Percentiles rank a stretch among this genome's conserved stretches.
Conservation (phyloP, 2,329 filamentous ascomycete genomes). For the Curvularia verruculosa region DNA sequence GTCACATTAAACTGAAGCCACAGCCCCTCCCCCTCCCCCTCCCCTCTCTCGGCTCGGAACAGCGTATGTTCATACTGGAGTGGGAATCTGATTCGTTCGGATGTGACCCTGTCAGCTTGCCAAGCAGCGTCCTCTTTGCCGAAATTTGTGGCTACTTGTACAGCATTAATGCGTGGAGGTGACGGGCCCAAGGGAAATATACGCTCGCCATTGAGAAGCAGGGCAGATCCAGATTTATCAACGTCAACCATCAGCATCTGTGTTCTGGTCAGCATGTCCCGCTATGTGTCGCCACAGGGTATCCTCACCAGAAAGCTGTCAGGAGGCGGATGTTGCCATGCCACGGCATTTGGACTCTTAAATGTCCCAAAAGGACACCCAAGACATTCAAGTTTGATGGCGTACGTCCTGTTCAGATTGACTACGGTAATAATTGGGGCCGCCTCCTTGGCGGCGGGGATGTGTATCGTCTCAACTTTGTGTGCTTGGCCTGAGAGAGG, state of each 20-base stretch:
- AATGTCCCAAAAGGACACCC: conserved; percentile 35
- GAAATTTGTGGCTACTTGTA: conserved; percentile 29
- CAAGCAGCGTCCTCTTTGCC: conserved; percentile 18
- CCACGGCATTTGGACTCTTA: conserved; percentile 3
- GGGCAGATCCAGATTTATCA: conserved; percentile 6
- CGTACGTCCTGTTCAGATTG: conserved; percentile 30
- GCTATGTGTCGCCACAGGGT: too few relatives aligned
- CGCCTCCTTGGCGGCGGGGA: neutral
- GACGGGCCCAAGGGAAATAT: conserved; percentile 32
- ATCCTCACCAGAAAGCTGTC: conserved; percentile 36
- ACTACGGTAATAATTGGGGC: conserved; percentile 27
- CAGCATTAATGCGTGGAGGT: conserved; percentile 30
- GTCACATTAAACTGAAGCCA: conserved; percentile 42
- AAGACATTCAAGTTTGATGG: conserved; percentile 38
- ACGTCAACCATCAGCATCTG: conserved; percentile 37
- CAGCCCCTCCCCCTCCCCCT: conserved; percentile 14
- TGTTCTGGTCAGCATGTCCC: neutral
- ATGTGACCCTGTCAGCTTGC: conserved; percentile 17
- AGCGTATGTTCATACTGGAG: conserved; percentile 37
- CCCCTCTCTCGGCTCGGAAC: conserved; percentile 20
- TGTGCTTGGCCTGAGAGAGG: conserved; percentile 4
- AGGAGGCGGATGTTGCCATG: conserved; percentile 28
- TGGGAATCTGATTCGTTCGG: conserved; percentile 23
- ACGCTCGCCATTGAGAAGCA: conserved; percentile 32
- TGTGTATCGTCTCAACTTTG: neutral